Evolutionary conservation across 768 basidiomycete species (phyloP), one percentile per base, ranked within the genome.

Genomic region (Paxillus involutus): DNA sequence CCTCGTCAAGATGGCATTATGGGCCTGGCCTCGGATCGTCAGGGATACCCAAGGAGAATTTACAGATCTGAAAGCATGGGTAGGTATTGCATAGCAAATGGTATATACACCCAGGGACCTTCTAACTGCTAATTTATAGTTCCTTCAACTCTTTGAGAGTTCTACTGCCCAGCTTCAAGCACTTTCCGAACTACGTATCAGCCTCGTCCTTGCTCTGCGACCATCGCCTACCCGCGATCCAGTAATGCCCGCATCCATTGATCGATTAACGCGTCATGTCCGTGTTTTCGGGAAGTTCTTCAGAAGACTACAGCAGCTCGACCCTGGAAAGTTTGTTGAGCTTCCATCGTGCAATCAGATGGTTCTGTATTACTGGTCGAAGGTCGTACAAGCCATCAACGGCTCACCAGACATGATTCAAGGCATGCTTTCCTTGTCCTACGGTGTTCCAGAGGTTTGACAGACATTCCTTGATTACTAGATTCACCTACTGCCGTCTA

Each of bases 301-400:
- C 74, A 78, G 89, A 44, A 78, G 86, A 32, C 63, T 92, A 59
- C 87, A 91, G 57, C 84, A 88, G 61, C 75, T 86, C 17, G 76
- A 80, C 10, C 60, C 73, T 17, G 53, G 74, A 39, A 81, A 81
- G 17, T 93, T 94, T 63, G 79, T 86, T 6, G 67, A 72, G 39
- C 71, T 92, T 21, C 85, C 88, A 2, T 68, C 73, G 42, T 89
- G 85, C 60, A 79, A 77, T 30, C 83, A 86, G 50, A 66, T 91
- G 24, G 80, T 94, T 47, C 73, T 90, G 29, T 92, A 83, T 61
- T 92, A 91, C 64, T 94, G 91, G 91, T 80, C 78, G 30, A 84
- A 89, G 63, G 84, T 94, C 19, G 82, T 85, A 9, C 79, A 85
- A 53, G 87, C 91, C n/a, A 82, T 86, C 14, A 68, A 75, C 49